Evolutionary conservation across 805 yeast genomes (phyloP).

Genomic region (Scheffersomyces stipitis): DNA sequence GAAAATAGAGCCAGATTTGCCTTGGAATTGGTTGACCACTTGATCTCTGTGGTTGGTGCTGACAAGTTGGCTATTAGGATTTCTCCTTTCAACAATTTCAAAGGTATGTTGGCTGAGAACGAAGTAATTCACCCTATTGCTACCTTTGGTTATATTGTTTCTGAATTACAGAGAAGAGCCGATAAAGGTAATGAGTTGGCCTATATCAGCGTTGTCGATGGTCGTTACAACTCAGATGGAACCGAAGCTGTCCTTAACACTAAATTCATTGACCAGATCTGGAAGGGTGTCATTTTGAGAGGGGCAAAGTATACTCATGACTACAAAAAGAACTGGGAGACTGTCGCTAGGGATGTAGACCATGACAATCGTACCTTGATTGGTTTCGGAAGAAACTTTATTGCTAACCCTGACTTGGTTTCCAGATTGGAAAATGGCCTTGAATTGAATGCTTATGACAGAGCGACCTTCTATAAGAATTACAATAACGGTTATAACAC

Average conservation of each 20-base stretch:
- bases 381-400: slow-evolving; percentile 4
- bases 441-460: slow-evolving; percentile 3
- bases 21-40: slow-evolving; percentile 36
- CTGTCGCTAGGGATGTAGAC: slow-evolving; percentile 20
- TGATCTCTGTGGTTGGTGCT: slow-evolving; percentile 53
- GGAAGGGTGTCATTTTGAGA: slow-evolving; percentile 46
- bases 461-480: slow-evolving; percentile 2
- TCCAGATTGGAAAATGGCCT: slow-evolving; percentile 1
- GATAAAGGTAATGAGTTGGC: slow-evolving; percentile 31
- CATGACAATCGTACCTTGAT: slow-evolving; percentile 5
- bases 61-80: slow-evolving; percentile 48
- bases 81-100: slow-evolving; percentile 43
- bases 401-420: slow-evolving; percentile 9
- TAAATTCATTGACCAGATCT: slow-evolving; percentile 40
- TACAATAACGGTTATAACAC: slow-evolving; percentile 5
- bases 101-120: slow-evolving; percentile 29
- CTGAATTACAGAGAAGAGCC: slow-evolving; percentile 41
- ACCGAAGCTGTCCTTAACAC: slow-evolving; percentile 29
- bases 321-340: slow-evolving; percentile 5
- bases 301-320: slow-evolving; percentile 30
- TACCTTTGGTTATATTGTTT: slow-evolving; percentile 35
- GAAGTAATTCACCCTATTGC: slow-evolving; percentile 9
- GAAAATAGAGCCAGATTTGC: slow-evolving; percentile 38
- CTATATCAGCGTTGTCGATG: slow-evolving; percentile 37
- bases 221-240: slow-evolving; percentile 8